A percentile compares a stretch with the other conserved stretches of the same genome.
phyloP scores from a whole-genome alignment of 2,329 filamentous ascomycete species.

The Neoascochyta sp. region DNA sequence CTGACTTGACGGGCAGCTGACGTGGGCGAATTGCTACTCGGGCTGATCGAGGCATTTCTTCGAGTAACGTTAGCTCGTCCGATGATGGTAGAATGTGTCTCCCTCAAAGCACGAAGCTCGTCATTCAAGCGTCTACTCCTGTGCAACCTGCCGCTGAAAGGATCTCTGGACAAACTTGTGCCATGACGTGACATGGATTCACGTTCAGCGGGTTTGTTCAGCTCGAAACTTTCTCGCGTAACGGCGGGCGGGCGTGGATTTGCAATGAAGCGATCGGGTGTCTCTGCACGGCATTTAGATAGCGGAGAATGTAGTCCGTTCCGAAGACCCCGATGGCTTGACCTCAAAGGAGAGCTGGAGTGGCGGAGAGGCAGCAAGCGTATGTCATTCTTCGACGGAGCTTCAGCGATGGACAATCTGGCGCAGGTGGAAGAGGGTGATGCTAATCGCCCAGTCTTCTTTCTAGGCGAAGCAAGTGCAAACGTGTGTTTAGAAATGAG shows the following conservation, averaged over 20 bases:
- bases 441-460: too few relatives aligned
- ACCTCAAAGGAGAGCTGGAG: slow-evolving; percentile 31
- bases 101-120: slow-evolving; percentile 30
- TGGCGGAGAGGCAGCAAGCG: slow-evolving; percentile 16
- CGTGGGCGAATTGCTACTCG: slow-evolving; percentile 21
- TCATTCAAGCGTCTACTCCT: slow-evolving; percentile 32
- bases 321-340: slow-evolving; percentile 29
- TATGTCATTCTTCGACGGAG: slow-evolving; percentile 5
- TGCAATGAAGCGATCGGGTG: slow-evolving; percentile 59
- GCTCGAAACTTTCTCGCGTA: slow-evolving; percentile 49
- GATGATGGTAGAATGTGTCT: slow-evolving; percentile 29
- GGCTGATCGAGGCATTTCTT: slow-evolving; percentile 14
- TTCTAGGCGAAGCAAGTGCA: too few relatives aligned
- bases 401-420: neutral
- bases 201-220: slow-evolving; percentile 48
- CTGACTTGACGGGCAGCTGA: slow-evolving; percentile 52
- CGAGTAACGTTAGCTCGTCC: slow-evolving; percentile 16
- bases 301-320: slow-evolving; percentile 20
- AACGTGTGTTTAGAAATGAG: slow-evolving; percentile 2
- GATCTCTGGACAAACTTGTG: slow-evolving; percentile 47
- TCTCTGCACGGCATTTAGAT: slow-evolving; percentile 23
- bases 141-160: slow-evolving; percentile 48
- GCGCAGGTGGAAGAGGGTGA: slow-evolving; percentile 1
- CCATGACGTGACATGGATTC: slow-evolving; percentile 48
- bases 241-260: slow-evolving; percentile 41